Evolutionary conservation across 2,329 filamentous ascomycete species (phyloP), one percentile per base, ranked within the genome.

Genomic region (Didymosphaeria variabile): DNA sequence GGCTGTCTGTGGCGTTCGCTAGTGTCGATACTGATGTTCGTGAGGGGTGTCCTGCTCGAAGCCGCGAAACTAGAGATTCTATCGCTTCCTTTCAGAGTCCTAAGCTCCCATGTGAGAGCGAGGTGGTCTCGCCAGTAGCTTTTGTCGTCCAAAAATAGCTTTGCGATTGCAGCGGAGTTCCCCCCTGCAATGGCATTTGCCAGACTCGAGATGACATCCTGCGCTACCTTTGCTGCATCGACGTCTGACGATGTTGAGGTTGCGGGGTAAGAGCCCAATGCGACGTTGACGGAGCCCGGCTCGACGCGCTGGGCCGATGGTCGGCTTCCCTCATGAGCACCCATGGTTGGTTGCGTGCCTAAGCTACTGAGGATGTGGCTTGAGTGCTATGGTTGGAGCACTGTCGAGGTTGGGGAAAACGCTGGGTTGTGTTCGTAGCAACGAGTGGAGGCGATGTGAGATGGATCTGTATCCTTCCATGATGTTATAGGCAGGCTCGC

Each of bases 91-190:
- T 75, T 73, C n/a, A 85, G 67, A 0, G 87, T 89, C 38, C 80
- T 84, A 26, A 87, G 79, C 36, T 86, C 81, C 82, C 86, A 88
- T 0, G 84, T 83, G 10, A 88, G 68, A 7, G 79, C 82, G 3
- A 89, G 80, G 57, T 88, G 84, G 67, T 89, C 87, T 40, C 86
- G 79, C 86, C 86, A 89, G 69, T 84, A 87, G 23, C 82, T 79
- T 40, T 83, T 80, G 44, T 84, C 79, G 12, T 83, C 75, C 2
- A 83, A 66, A 65, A 88, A 87, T 0, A 87, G 78, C 5, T 73
- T 62, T 1, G 70, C 55, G 8, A 72, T 47, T 5, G 60, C 57
- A 17, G 62, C 42, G 45, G 78, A 69, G 55, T 85, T 76, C 2
- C 77, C 69, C 12, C 65, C 70, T 5, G 66, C 58, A 0, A 87